Evolutionary conservation across 805 yeast species (phyloP), one percentile per base, ranked within the genome.

Genomic region (Ogataea zsoltii): DNA sequence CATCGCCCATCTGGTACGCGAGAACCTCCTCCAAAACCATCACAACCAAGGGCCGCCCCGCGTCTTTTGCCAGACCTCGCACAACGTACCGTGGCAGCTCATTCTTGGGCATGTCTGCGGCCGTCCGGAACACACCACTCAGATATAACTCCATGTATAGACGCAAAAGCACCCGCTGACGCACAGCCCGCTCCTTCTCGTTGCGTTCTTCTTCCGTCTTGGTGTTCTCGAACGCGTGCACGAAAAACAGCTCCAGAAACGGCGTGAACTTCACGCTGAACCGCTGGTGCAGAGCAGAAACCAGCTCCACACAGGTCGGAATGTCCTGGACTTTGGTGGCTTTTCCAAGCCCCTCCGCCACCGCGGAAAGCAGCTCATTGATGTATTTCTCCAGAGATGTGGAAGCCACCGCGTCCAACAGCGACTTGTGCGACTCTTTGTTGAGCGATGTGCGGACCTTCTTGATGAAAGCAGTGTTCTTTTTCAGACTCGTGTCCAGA

Each of bases 401-500:
- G 9, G 81, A 71, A 3, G 67, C 57, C 34, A 90, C 72, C 46
- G 88, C 96, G 42, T 79, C 76, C 31, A 88, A 47, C 2, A 86
- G 63, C 7, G 73, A 60, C 34, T 54, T 58, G 45, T 64, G 63
- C 32, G 74, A 73, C 6, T 83, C 91, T 32, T 72, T 74, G 31
- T 69, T 75, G 18, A 89, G 63, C 2, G 82, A 71, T 2, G 76
- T 70, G 51, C 82, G 75, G 41, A 90, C 60, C 55, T 84, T 85
- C 60, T 83, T 85, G 41, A 89, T 82, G 57, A 88, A 86, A 0
- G 89, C 85, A 3, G 88, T 80, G 60, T 91, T 88, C 62, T 84
- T 87, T 70, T 90, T 90, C 53, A 90, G 69, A 45, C 91, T 84
- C 0, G 95, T 71, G 60, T 90, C 96, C 9, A 82, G 62, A 33